Evolutionary conservation across 805 yeast genomes (phyloP).

Genomic region (Nakazawaea pomicola): DNA sequence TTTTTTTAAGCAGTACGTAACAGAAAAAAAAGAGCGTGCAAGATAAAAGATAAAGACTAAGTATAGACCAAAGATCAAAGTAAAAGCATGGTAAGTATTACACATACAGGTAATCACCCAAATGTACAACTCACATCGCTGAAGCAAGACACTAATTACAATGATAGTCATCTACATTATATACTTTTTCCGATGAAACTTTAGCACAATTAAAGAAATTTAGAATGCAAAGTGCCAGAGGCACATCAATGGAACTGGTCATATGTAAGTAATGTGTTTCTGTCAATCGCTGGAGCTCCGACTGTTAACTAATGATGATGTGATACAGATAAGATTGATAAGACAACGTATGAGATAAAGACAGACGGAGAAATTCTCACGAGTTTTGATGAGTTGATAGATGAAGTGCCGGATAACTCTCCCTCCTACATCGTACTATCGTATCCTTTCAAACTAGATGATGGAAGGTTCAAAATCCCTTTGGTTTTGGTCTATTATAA

Average conservation of each 20-base stretch:
- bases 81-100: no score
- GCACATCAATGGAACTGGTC: slow-evolving; percentile 54
- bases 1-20: no score
- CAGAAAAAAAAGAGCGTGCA: no score
- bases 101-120: no score
- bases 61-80: no score
- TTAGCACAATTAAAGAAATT: slow-evolving; percentile 59
- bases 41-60: no score
- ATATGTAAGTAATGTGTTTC: slow-evolving; percentile 52
- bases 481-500: slow-evolving; percentile 81
- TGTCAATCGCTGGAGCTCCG: no score
- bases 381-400: slow-evolving; percentile 58
- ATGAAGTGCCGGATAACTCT: slow-evolving; percentile 74
- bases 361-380: slow-evolving; percentile 44
- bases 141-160: not conserved
- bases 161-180: slow-evolving; percentile 44
- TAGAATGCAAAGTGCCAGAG: slow-evolving; percentile 66
- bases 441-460: slow-evolving; percentile 63
- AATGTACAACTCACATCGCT: no score
- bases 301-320: no score
- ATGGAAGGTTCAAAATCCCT: slow-evolving; percentile 73
- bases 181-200: slow-evolving; percentile 60
- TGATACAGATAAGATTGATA: slow-evolving; percentile 47
- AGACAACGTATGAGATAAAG: slow-evolving; percentile 44
- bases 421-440: slow-evolving; percentile 76